Evolutionary conservation across 495 filamentous ascomycete genomes (phyloP), one percentile per base, ranked within the genome.

Genomic region (Aspergillus homomorphus): DNA sequence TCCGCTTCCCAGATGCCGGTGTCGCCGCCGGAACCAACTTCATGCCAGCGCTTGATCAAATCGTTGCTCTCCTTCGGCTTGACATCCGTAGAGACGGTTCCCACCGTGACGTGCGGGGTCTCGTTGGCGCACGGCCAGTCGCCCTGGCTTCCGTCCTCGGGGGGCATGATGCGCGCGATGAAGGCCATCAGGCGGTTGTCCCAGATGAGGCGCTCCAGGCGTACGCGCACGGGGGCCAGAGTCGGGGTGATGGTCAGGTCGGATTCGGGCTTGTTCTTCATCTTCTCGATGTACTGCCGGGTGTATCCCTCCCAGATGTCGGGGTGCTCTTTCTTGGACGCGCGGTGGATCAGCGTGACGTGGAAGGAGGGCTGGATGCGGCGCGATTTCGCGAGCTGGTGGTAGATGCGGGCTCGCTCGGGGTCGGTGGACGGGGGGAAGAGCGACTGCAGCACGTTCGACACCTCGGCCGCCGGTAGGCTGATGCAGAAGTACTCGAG

Each of bases 51-150:
- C 58, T 76, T 70, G 53, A 98, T 71, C 66, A 98, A 66, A 58
- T 90, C 87, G 64, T 98, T 98, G 64, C 92, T 92, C 77, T 98
- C 92, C 76, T 88, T 90, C 1, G 94, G 94, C 74, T 96, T 96
- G 61, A 98, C 83, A 7, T 75, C 64, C 54, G 77, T 73, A 55
- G 80, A 73, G 21, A 83, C 82, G 1, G 94, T 98, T 2, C 94
- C 94, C 18, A 97, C 80, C 1, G 94, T 98, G 49, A 98, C 80
- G 70, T 98, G 94, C 16, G 90, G 83, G n/a, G 93, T 78, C 24
- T 74, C 66, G 68, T 98, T 98, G 14, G 83, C 80, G 49, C 85
- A 93, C 42, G 86, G 75, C 78, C 89, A 90, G 10, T 62, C 62
- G 4, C 65, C 60, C 42, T 79, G 75, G 24, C 80, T 46, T 22